A percentile compares a stretch with the other conserved stretches of the same genome.
Evolutionary conservation across 441 rosid genomes (phyloP).

Genomic region (Gossypium aridum): DNA sequence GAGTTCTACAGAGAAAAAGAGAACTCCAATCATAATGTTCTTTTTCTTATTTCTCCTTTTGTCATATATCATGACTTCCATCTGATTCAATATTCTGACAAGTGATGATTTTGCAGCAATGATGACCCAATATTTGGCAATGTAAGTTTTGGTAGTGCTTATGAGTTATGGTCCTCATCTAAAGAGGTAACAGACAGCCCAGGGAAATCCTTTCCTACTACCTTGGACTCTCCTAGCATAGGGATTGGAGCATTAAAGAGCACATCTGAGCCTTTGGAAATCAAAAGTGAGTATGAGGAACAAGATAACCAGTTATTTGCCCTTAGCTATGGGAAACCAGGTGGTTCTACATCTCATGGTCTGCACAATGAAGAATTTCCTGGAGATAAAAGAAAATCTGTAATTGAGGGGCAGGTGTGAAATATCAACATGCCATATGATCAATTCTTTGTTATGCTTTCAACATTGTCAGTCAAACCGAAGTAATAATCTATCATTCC

Average conservation of each 20-base stretch:
- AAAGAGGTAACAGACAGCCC: constrained; percentile 52
- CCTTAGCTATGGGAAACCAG: constrained; percentile 31
- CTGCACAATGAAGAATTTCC: constrained; percentile 32
- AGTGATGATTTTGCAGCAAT: constrained; percentile 94
- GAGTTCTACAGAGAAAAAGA: not conserved
- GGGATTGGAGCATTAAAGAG: constrained; percentile 36
- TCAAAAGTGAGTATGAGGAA: constrained; percentile 45
- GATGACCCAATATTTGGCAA: constrained; percentile 81
- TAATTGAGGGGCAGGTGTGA: constrained; percentile 52
- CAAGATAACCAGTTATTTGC: constrained; percentile 40
- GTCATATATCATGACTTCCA: constrained; percentile 18
- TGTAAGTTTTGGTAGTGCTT: constrained; percentile 57
- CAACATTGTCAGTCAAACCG: constrained; percentile 4
- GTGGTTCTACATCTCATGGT: constrained; percentile 36
- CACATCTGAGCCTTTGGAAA: constrained; percentile 32
- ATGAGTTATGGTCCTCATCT: constrained; percentile 78
- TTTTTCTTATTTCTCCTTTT: not conserved
- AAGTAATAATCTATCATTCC: constrained; percentile 7
- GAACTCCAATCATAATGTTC: not conserved
- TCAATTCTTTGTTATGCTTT: constrained; percentile 1
- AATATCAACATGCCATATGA: constrained; percentile 9
- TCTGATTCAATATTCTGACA: constrained; percentile 83
- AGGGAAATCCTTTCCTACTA: constrained; percentile 40
- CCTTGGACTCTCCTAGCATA: constrained; percentile 44
- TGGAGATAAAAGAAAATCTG: constrained; percentile 30